Conservation (phyloP, 2,329 filamentous ascomycete genomes). For the Fusarium globosum region DNA sequence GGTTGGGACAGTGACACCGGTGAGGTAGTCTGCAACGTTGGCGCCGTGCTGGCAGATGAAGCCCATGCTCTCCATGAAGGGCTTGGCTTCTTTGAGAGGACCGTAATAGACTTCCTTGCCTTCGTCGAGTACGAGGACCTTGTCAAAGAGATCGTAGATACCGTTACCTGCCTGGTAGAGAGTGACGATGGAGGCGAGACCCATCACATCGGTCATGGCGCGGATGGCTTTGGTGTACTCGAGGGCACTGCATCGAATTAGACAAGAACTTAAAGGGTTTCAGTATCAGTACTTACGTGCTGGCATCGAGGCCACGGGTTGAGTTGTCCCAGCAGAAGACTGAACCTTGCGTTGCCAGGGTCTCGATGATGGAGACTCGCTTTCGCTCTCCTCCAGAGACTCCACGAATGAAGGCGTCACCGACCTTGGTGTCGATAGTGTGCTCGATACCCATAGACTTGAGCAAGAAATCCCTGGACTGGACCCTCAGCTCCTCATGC, state of each 20-base stretch:
- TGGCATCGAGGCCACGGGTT: conserved; percentile 73
- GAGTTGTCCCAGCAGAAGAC: conserved; percentile 76
- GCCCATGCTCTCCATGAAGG: conserved; percentile 73
- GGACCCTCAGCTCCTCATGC: conserved; percentile 57
- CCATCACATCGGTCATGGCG: conserved; percentile 71
- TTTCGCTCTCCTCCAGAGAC: conserved; percentile 77
- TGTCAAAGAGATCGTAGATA: conserved; percentile 77
- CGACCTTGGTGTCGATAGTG: conserved; percentile 73
- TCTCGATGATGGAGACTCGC: conserved; percentile 75
- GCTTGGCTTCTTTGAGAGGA: conserved; percentile 65
- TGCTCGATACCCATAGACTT: conserved; percentile 68
- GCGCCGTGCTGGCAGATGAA: conserved; percentile 71
- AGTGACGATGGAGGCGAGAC: conserved; percentile 70
- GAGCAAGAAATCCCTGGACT: conserved; percentile 66
- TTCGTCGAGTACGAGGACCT: conserved; percentile 74
- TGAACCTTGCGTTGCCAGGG: conserved; percentile 65
- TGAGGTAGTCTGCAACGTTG: conserved; percentile 74
- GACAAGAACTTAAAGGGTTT: neutral
- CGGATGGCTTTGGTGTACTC: conserved; percentile 71
- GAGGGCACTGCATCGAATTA: conserved; percentile 56
- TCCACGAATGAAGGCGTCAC: conserved; percentile 73
- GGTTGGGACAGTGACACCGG: conserved; percentile 72
- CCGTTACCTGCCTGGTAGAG: conserved; percentile 77
- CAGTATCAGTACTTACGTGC: conserved; percentile 55
- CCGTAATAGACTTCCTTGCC: conserved; percentile 76